phyloP scores from a whole-genome alignment of 495 filamentous ascomycete genomes.

The Monascus purpureus region DNA sequence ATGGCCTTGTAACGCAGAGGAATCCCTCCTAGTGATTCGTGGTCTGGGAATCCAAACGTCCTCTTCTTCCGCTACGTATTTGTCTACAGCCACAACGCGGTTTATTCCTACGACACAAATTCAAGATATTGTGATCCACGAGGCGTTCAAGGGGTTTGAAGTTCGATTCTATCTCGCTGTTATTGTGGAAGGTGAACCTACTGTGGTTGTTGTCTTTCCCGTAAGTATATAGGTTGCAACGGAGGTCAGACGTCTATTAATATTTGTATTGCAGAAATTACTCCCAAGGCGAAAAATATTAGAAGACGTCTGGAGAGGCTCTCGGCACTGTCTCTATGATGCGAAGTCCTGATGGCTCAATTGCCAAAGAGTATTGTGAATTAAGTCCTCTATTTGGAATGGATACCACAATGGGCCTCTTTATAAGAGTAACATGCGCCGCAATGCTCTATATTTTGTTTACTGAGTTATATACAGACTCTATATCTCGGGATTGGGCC shows the following conservation, averaged over 20 bases:
- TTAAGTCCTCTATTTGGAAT: too few species aligned
- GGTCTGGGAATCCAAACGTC: slow-evolving; percentile 85
- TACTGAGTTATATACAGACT: slow-evolving; percentile 9
- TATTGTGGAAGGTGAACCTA: slow-evolving; percentile 79
- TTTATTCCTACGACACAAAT: slow-evolving; percentile 93
- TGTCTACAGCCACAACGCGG: slow-evolving; percentile 52
- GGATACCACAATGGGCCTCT: too few species aligned
- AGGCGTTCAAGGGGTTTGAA: slow-evolving; percentile 88
- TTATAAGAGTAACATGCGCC: too few species aligned
- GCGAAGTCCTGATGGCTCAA: slow-evolving; percentile 27
- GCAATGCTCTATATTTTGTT: slow-evolving; percentile 3
- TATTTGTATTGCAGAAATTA: slow-evolving; percentile 32
- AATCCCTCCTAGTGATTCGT: slow-evolving; percentile 77
- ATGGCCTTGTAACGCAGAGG: slow-evolving; percentile 52
- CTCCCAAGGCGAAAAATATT: slow-evolving; percentile 55
- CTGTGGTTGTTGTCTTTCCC: slow-evolving; percentile 87
- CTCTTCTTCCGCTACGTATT: slow-evolving; percentile 48
- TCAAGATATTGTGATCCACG: slow-evolving; percentile 84
- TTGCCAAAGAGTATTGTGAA: neutral
- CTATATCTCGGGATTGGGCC: slow-evolving; percentile 6
- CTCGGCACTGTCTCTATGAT: slow-evolving; percentile 64
- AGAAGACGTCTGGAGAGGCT: slow-evolving; percentile 78
- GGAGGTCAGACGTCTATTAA: neutral
- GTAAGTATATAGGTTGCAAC: slow-evolving; percentile 20
- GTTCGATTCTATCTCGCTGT: slow-evolving; percentile 82